phyloP scores from a whole-genome alignment of 257 asterid genomes.

The Nicotiana tabacum region DNA sequence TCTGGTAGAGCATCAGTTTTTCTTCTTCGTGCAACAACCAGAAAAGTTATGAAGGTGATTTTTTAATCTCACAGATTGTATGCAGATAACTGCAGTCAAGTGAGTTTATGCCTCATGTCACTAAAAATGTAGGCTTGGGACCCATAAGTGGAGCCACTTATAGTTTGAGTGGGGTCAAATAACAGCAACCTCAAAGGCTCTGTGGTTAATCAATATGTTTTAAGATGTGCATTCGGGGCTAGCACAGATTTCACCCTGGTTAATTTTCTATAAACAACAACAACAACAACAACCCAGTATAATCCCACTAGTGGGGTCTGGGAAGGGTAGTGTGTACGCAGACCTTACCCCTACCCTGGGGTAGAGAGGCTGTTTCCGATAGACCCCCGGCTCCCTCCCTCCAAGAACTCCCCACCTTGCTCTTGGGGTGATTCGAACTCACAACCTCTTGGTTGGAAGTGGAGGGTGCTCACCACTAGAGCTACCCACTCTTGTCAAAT shows the following conservation, averaged over 20 bases:
- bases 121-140: slow-evolving; percentile 39
- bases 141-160: neutral
- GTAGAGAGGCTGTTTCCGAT: too few species aligned
- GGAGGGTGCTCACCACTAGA: too few species aligned
- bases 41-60: slow-evolving; percentile 8
- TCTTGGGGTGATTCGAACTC: too few species aligned
- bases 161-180: neutral
- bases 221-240: neutral
- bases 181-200: neutral
- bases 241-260: neutral
- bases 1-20: slow-evolving; percentile 82
- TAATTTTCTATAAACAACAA: neutral
- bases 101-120: slow-evolving; percentile 16
- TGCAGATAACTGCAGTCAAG: slow-evolving; percentile 8
- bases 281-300: too few species aligned
- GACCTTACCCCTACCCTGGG: too few species aligned
- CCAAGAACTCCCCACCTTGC: too few species aligned
- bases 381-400: too few species aligned
- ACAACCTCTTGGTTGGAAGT: too few species aligned
- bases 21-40: slow-evolving; percentile 45
- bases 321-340: too few species aligned
- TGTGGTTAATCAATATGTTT: neutral
- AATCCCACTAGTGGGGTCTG: too few species aligned
- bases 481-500: too few species aligned
- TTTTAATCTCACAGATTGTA: neutral